Evolutionary conservation across 2,329 filamentous ascomycete species (phyloP), one percentile per base, ranked within the genome.

Genomic region (Nemania bipapillata): DNA sequence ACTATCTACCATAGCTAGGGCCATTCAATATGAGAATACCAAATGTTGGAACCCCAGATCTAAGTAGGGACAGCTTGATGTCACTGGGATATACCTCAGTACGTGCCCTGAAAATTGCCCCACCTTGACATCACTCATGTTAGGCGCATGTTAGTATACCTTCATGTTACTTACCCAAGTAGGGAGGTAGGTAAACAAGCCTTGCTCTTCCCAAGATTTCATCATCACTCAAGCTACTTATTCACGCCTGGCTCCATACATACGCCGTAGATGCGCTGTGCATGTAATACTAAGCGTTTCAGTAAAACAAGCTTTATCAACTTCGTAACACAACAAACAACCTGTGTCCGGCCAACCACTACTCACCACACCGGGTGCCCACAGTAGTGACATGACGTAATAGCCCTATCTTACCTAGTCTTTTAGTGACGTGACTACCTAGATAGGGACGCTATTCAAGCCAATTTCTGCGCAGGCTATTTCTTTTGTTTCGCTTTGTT

Each of bases 301-400:
- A 50, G 47, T 12, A 50, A 50, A 54, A 35, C 50, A 54, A 54
- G 50, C 50, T 54, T 54, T n/a, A 20, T 54, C 9, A 9, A 35
- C 6, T 12, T 54, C 47, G 50, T 54, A 20, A 35, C 50, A 54
- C 50, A 54, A 35, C 28, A 32, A 35, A 54, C 50, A 54, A 20
- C 50, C 11, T 12, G 24, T 3, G 15, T 11, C 47, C 20, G n/a
- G 17, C 26, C 28, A 32, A 32, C 15, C 17, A 54, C 28, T 12
- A 28, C 35, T 54, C n/a, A 17, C 50, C 9, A 35, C 50, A 35
- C 28, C 50, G 17, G 50, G 15, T 35, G 26, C 15, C 24, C 35
- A 9, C 50, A 9, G 20, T 50, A 20, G 28, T 54, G 50, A 54
- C 49, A 28, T 32, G 28, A 5, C 35, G 11, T n/a, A 12, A 52